Evolutionary conservation across 768 basidiomycete genomes (phyloP).

Genomic region (Amanita subjunquillea): DNA sequence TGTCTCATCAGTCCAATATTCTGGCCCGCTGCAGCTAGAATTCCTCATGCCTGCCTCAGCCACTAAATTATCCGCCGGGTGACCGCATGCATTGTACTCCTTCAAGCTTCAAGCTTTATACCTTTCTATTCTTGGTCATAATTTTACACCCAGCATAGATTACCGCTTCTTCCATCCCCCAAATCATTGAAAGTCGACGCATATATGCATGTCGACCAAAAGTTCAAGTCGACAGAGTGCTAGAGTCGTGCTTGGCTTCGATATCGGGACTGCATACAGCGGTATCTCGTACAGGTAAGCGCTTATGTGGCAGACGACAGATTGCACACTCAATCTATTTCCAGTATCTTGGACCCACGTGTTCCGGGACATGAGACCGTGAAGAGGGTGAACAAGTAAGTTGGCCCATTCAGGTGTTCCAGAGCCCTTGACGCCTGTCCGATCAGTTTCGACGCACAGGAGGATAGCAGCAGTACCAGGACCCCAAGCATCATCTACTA

Average conservation of each 20-base stretch:
- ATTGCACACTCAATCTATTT: background rate
- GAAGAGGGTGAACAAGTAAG: slow-evolving; percentile 4
- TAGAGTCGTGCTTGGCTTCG: slow-evolving; percentile 31
- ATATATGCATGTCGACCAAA: slow-evolving; percentile 7
- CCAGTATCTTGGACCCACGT: slow-evolving; percentile 28
- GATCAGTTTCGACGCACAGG: slow-evolving; percentile 3
- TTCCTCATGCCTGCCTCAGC: too few species aligned
- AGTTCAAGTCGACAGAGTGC: slow-evolving; percentile 10
- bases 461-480: slow-evolving; percentile 3
- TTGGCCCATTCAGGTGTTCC: background rate
- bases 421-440: background rate
- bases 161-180: background rate
- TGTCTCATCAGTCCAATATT: too few species aligned
- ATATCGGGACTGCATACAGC: slow-evolving; percentile 32
- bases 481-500: slow-evolving; percentile 3
- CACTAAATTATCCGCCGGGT: too few species aligned
- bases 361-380: background rate
- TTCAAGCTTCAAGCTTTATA: background rate
- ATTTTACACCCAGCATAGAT: background rate
- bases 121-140: background rate
- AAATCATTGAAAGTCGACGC: background rate
- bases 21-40: too few species aligned
- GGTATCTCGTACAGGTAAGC: slow-evolving; percentile 29
- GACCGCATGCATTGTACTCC: too few species aligned
- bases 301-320: background rate